Evolutionary conservation across 805 yeast genomes (phyloP).

Genomic region (Teunomyces kruisii): DNA sequence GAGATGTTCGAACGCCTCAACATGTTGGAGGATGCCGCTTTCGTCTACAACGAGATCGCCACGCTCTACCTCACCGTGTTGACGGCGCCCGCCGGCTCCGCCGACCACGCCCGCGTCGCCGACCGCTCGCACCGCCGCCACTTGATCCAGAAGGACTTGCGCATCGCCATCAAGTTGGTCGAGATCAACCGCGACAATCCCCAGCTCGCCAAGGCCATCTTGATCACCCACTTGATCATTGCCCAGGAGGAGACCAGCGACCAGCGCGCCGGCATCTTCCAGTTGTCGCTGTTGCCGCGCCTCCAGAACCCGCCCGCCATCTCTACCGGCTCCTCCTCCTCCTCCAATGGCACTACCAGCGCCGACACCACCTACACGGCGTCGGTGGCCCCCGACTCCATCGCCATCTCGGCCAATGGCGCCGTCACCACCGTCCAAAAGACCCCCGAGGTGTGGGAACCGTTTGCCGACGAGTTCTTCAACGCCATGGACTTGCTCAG

Average conservation of each 20-base stretch:
- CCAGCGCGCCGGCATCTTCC: conserved; percentile 22
- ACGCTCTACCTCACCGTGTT: conserved; percentile 57
- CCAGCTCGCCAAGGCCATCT: conserved; percentile 51
- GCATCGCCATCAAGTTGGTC: conserved; percentile 68
- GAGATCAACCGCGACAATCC: conserved; percentile 50
- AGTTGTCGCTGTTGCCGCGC: neutral
- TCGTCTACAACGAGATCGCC: conserved; percentile 65
- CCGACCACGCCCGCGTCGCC: conserved; percentile 19
- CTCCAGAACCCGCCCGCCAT: too few species aligned
- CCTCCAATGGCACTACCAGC: neutral
- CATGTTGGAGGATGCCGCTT: conserved; percentile 61
- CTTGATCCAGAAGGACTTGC: conserved; percentile 64
- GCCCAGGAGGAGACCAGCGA: conserved; percentile 65
- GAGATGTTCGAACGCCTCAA: conserved; percentile 79
- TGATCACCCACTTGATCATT: conserved; percentile 60
- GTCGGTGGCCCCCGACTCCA: conserved; percentile 15
- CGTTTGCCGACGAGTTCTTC: conserved; percentile 75
- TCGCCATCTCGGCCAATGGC: conserved; percentile 14
- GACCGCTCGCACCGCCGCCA: conserved; percentile 47
- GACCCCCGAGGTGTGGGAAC: conserved; percentile 61
- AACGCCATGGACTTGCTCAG: conserved; percentile 74
- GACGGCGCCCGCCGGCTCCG: conserved; percentile 26
- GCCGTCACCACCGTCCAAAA: conserved; percentile 21
- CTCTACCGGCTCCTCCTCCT: too few species aligned
- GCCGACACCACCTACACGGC: conserved; percentile 9